Base-by-base conservation (phyloP, 2,329 filamentous ascomycete species). In the Fusarium metavorans region DNA sequence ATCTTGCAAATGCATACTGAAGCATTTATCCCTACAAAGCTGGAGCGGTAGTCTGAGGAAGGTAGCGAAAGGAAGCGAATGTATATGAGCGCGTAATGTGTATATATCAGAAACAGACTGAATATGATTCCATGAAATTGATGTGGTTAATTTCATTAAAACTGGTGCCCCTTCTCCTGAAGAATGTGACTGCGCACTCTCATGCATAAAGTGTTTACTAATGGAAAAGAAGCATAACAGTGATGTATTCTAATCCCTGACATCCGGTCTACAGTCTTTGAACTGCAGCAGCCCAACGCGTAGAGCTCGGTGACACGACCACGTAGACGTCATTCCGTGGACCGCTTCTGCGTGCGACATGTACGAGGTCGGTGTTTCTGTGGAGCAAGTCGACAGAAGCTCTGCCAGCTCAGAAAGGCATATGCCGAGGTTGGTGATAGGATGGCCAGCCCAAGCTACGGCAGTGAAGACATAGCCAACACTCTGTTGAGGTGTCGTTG, bases 81-180 rank as follows among this genome's bases (percentile, higher is more conserved):
- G 72, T 75, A 75, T 25, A 75, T 73, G 72, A 75, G 71, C 50
- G 71, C 43, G 50, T 75, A 75, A 75, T 75, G 59, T 67, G 72
- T 75, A 75, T 56, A 75, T 75, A 75, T 75, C 72, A 73, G 66
- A 43, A 70, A 67, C 71, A 75, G 72, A 73, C 63, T 73, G 72
- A 75, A 72, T 54, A 64, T 65, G 62, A 65, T 52, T 32, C 7
- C 41, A 62, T 68, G 52, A 69, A 66, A 25, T 71, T 61, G 48
- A 30, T 30, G 45, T 50, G 48, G 48, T 54, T 30, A 54, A 54
- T 54, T 54, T 54, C 48, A 54, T 32, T 30, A 50, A n/a, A n/a
- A 20, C 9, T 32, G 48, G 0, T 54, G 27, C 27, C 25, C 27
- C 48, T n/a, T 32, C 11, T 30, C 41, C 25, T 39, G 4, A 4